Conservation (phyloP, 495 filamentous ascomycete species). For the Astrothelium subdiscretum region DNA sequence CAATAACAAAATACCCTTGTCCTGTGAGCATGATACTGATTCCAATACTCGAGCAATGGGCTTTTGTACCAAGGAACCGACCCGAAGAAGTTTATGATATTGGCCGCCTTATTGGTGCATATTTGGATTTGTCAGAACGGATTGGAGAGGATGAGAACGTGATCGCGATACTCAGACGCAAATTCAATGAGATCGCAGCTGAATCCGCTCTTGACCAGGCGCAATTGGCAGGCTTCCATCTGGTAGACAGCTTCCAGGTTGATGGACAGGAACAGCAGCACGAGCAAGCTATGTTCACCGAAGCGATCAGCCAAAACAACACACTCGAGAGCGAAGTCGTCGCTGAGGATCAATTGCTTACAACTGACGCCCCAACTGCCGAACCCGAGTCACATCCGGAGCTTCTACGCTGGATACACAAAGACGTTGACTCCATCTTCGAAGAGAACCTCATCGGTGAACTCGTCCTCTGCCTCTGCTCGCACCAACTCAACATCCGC, state of each 20-base stretch:
- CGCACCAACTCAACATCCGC: constrained; percentile 58
- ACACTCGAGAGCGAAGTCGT: background rate
- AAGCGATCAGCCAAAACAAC: background rate
- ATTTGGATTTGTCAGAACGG: background rate
- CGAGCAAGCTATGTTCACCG: background rate
- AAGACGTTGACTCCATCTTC: constrained; percentile 60
- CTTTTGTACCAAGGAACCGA: constrained; percentile 45
- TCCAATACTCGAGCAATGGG: constrained; percentile 64
- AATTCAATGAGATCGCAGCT: background rate
- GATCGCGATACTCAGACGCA: background rate
- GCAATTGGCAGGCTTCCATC: background rate
- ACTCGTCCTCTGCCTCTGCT: constrained; percentile 63
- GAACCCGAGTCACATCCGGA: constrained; percentile 45
- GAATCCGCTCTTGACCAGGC: background rate
- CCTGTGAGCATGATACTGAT: constrained; percentile 44
- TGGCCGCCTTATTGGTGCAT: background rate
- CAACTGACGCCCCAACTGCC: constrained; percentile 19
- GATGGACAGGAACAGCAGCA: background rate
- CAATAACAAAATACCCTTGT: background rate
- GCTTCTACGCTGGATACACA: constrained; percentile 56
- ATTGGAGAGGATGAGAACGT: background rate
- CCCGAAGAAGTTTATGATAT: constrained; percentile 6
- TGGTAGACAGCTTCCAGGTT: background rate
- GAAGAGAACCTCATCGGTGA: constrained; percentile 58
- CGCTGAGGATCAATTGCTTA: background rate